Evolutionary conservation across 2,329 filamentous ascomycete genomes (phyloP), one percentile per base, ranked within the genome.

Genomic region (Aaosphaeria arxii): DNA sequence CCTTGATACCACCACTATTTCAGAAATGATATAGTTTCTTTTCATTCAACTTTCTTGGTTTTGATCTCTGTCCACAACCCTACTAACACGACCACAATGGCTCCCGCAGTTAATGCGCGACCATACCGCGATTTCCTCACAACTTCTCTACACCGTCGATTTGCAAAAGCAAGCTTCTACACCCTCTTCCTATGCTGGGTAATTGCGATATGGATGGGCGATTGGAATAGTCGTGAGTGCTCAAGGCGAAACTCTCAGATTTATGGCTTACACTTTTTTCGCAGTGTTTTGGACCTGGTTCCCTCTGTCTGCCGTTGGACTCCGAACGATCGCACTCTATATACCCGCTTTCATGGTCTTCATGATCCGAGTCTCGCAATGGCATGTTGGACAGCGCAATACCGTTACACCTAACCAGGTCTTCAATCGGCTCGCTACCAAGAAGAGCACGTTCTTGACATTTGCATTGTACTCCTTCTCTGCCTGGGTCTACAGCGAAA

Each of bases 101-200:
- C 63, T 44, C 52, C 55, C 40, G 49, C 53, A 48, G 46, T 53
- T 40, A 64, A 75, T 72, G 66, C 78, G 75, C 74, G 83, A 77
- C 78, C 81, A 69, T 95, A 96, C 73, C 87, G 90, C 77, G 89
- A 96, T 74, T 95, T 95, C 70, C 76, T 96, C 58, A 95, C 92
- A 52, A 91, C 92, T 43, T 86, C 88, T 45, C 77, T 96, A 55
- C 92, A 97, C 71, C 81, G 88, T 62, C 84, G 91, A 62, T 97
- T 96, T 72, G 86, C 87, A 43, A 85, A 85, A 54, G 90, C 89
- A 9, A 87, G 87, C 42, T 79, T 82, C 11, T 75, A 89, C 53
- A 77, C 91, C 11, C 73, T 94, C 7, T 72, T 78, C 42, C 76
- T 90, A 47, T 89, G 89, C 64, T 95, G 94, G 68, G 46, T 82